Evolutionary conservation across 306 rosid species (phyloP), one percentile per base, ranked within the genome.

Genomic region (Fragaria nilgerrensis): DNA sequence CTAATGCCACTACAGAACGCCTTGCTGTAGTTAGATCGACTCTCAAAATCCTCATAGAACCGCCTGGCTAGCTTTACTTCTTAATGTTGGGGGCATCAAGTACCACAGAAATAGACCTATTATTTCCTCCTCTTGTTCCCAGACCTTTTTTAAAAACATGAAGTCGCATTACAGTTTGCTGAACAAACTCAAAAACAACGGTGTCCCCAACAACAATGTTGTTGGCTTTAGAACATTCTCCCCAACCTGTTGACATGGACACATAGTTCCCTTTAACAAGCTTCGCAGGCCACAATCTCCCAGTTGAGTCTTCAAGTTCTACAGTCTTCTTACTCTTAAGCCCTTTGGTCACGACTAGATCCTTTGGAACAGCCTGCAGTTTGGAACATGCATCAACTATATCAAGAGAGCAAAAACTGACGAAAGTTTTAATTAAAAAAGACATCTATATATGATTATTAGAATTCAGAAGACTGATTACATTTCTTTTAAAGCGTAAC

Each of bases 241-340:
- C 32, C 36, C 36, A 76, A n/a, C 77, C 67, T 73, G 34, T 37
- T 55, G 77, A 1, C 23, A 73, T 37, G 9, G 9, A 15, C 67
- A 73, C 5, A 62, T 62, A 5, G n/a, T 29, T 6, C 41, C 8
- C 1, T 15, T 12, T 5, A 13, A 20, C 41, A 16, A 73, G 77
- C 41, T 73, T 23, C 41, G 29, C 49, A 55, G 45, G 36, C 77
- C 77, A 73, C 27, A 62, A 36, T 22, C 52, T 56, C 39, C 77
- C 67, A 53, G 67, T 23, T 39, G 77, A 47, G 45, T 73, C 77
- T 55, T 56, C 50, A 56, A 73, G 1, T 6, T 9, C 44, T 39
- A 73, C 2, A 55, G 36, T 5, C 27, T 37, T 56, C 66, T 56
- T 37, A 8, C 7, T 13, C 37, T 37, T 22, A 55, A 73, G 49